phyloP scores from a whole-genome alignment of 1,139 yeast genomes.

The Diutina neorugosa region DNA sequence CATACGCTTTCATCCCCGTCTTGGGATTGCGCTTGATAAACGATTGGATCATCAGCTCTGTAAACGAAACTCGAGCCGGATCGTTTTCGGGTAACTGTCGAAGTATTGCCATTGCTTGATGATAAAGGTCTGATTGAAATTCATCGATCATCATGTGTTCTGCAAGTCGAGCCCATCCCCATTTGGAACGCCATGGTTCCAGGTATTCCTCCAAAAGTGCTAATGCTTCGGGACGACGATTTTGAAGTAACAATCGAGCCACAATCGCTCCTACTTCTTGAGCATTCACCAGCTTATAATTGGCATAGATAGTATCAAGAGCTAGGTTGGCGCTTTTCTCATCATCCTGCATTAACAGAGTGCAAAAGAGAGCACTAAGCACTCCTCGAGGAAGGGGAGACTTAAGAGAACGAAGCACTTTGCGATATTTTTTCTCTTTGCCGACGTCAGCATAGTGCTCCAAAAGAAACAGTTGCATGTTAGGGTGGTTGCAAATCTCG shows the following conservation, averaged over 20 bases:
- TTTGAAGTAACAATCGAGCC: slow-evolving; percentile 15
- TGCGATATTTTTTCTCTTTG: background rate
- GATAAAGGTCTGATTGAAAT: background rate
- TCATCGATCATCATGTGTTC: background rate
- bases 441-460: background rate
- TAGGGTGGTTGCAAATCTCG: background rate
- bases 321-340: slow-evolving; percentile 20
- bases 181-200: slow-evolving; percentile 6
- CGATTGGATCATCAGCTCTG: background rate
- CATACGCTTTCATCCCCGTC: background rate
- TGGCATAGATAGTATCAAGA: slow-evolving; percentile 19
- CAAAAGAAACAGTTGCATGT: background rate
- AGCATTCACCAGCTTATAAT: slow-evolving; percentile 15
- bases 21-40: background rate
- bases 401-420: slow-evolving; percentile 7
- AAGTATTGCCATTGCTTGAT: background rate
- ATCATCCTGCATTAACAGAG: slow-evolving; percentile 17
- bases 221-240: slow-evolving; percentile 14
- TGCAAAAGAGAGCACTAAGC: slow-evolving; percentile 22
- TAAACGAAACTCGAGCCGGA: background rate
- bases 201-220: slow-evolving; percentile 11
- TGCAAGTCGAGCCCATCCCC: slow-evolving; percentile 7
- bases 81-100: background rate
- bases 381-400: slow-evolving; percentile 23
- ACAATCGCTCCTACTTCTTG: slow-evolving; percentile 20